These are phyloP conservation scores for Cordia subcordata DNA, from an alignment of 257 asterid species.

Conservation along the genomic window DNA sequence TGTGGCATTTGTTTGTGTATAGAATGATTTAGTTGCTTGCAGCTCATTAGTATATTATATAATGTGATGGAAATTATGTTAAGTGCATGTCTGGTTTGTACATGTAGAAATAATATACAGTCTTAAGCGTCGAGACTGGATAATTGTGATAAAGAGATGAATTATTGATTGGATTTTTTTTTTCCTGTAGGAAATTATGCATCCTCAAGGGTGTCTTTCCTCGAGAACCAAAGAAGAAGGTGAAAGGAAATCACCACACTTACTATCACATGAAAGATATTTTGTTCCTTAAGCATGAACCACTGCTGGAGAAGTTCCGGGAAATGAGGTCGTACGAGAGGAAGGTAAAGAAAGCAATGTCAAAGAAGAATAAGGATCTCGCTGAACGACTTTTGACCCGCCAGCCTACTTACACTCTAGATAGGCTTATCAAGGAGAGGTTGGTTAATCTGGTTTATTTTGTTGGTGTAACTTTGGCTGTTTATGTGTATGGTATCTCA, in stretches of 20 bases:
- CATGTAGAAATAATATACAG: no score
- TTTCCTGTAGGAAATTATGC: constrained; percentile 40
- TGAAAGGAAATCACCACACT: constrained; percentile 93
- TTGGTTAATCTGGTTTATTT: constrained; percentile 12
- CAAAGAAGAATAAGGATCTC: constrained; percentile 81
- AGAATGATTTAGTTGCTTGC: not conserved
- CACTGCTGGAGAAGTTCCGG: constrained; percentile 74
- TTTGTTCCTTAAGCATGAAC: constrained; percentile 79
- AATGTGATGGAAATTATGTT: not conserved
- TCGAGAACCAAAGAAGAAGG: constrained; percentile 97
- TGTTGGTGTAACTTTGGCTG: not conserved
- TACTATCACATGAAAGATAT: constrained; percentile 90
- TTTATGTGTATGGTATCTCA: not conserved
- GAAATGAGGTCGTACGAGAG: constrained; percentile 66
- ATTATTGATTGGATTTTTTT: no score
- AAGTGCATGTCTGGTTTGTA: no score
- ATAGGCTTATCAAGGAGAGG: constrained; percentile 85
- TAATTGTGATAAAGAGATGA: no score
- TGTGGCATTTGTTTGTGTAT: no score
- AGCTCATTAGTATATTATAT: not conserved
- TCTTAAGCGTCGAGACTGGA: no score
- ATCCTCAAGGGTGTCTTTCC: constrained; percentile 90
- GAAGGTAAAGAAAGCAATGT: constrained; percentile 76
- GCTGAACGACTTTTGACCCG: constrained; percentile 71
- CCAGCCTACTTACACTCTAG: constrained; percentile 78